phyloP scores from a whole-genome alignment of 2,329 filamentous ascomycete species.

The Fusarium secorum region DNA sequence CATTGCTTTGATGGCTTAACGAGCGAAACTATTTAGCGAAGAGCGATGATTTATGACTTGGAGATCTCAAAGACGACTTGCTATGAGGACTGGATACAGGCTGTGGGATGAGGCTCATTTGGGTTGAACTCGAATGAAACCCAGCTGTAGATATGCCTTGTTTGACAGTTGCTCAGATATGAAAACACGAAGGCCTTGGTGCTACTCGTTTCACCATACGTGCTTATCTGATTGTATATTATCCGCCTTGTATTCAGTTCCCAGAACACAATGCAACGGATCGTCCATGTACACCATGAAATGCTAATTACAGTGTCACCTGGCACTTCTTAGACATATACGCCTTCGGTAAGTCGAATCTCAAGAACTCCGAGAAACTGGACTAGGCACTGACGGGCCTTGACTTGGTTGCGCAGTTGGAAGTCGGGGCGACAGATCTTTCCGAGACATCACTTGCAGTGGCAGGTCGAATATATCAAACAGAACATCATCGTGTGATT shows the following conservation, averaged over 20 bases:
- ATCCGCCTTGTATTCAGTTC: background rate
- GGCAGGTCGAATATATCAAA: background rate
- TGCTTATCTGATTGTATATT: background rate
- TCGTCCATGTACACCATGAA: background rate
- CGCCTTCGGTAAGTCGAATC: background rate
- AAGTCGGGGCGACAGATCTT: background rate
- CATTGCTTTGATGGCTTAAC: conserved; percentile 59
- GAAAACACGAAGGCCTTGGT: background rate
- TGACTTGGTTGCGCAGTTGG: background rate
- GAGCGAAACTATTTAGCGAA: background rate
- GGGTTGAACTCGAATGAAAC: background rate
- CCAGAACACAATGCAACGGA: background rate
- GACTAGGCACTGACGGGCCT: background rate
- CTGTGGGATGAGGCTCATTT: background rate
- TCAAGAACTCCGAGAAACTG: background rate
- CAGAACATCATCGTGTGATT: background rate
- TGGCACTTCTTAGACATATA: background rate
- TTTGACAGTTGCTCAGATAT: background rate
- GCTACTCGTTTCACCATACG: background rate
- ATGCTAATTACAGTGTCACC: background rate
- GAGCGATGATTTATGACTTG: conserved; percentile 4
- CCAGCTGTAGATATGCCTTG: background rate
- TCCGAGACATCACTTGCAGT: background rate
- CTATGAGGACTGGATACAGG: background rate
- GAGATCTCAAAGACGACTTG: background rate